Base-by-base conservation (phyloP, 768 basidiomycete species). In the Serendipita sp. region DNA sequence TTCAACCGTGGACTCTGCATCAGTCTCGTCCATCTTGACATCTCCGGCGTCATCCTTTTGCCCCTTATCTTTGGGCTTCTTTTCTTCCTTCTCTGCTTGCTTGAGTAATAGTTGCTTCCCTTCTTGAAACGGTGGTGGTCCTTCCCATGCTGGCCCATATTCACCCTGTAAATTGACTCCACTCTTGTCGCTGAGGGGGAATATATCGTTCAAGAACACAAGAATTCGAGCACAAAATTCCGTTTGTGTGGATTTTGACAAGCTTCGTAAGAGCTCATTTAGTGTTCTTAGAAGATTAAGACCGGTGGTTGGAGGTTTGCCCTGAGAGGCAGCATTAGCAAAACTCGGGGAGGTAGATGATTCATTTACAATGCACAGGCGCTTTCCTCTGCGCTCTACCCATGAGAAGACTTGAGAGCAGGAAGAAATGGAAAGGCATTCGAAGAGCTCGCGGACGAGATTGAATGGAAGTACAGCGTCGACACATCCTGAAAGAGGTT, bases 101-200 rank as follows among this genome's bases (percentile, higher is more conserved):
- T 42, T n/a, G 3, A 30, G 62, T 44, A 64, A 56, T 20, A 17
- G 84, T 81, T 14, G 53, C 20, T 44, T 28, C 28, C 53, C 33
- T 30, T 65, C 50, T 22, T 44, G 43, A 50, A 33, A n/a, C 58
- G 31, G 33, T 50, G 61, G 42, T 28, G 48, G 44, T 17, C 83
- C 81, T 64, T 89, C 84, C 88, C 88, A 89, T 24, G 77, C 74
- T 9, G 88, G 83, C 0, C 90, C 83, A 70, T 86, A 90, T 73
- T 94, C 88, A 63, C 92, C 92, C 33, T 92, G 77, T 65, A 95
- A 73, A 72, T 96, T 96, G 34, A 95, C 92, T 33, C 92, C 90
- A 70, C 90, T 92, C 58, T 90, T 76, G 71, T 95, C 92, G 2
- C 88, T 88, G 7, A 96, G 72, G 3, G 90, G 88, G 70, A 92